Conservation (phyloP, 331 rosid species). For the Ulmus americana region DNA sequence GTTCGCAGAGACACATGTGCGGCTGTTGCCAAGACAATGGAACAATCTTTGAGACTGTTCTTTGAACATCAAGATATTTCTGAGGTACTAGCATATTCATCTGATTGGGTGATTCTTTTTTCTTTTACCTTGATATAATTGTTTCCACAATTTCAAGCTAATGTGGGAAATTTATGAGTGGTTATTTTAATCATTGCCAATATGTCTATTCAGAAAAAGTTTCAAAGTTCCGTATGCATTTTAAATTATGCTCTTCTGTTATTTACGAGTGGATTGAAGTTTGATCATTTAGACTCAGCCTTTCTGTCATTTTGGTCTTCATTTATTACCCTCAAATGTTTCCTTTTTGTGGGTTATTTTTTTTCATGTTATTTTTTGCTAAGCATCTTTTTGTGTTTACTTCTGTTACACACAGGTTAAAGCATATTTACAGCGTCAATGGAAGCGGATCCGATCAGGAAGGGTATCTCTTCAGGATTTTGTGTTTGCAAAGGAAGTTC, state of each 20-base stretch:
- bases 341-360: not conserved
- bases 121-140: not conserved
- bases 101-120: not conserved
- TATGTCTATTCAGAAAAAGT: not conserved
- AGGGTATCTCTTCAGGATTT: conserved; percentile 75
- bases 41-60: conserved; percentile 72
- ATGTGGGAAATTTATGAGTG: not conserved
- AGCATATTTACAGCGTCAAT: conserved; percentile 71
- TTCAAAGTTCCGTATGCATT: not conserved
- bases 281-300: not conserved
- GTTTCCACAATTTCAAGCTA: not conserved
- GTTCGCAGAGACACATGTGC: conserved; percentile 87
- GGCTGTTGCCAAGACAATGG: conserved; percentile 87
- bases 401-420: conserved; percentile 43
- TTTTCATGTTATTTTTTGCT: conserved; percentile 4
- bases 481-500: conserved; percentile 93
- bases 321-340: not conserved
- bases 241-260: not conserved
- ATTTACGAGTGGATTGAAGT: not conserved
- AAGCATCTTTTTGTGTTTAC: not conserved
- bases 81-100: conserved; percentile 45
- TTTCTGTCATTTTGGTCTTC: not conserved
- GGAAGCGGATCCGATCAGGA: conserved; percentile 83
- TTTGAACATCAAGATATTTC: conserved; percentile 62
- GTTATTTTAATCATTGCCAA: not conserved